Base-by-base conservation (phyloP, 495 filamentous ascomycete genomes). In the Tuber aestivum region DNA sequence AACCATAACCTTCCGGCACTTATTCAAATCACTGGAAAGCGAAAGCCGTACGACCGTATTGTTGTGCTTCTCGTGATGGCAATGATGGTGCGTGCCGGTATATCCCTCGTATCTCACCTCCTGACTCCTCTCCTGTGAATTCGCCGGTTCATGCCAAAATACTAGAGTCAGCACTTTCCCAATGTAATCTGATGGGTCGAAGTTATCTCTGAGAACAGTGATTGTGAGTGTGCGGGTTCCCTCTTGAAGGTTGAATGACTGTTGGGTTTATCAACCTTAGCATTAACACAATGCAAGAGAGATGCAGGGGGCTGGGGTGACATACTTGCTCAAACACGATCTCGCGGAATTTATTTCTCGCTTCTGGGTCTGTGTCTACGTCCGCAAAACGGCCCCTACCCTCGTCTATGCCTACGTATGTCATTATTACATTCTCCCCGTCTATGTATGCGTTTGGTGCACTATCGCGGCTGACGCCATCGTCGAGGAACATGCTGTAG, bases 401-500 rank as follows among this genome's bases (percentile, higher is more conserved):
- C 37, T 73, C 72, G 16, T 37, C 44, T 18, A 38, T 21, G 20
- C 48, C 41, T 40, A 20, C 7, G 65, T 73, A 73, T 20, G 37
- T 71, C 41, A 35, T 14, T 65, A 12, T 18, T 65, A 20, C 27
- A 35, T 65, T 35, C 16, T 76, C 75, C 1, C 41, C 56, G 50
- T 75, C 72, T 21, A 74, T 32, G 20, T 70, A 69, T 21, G 42
- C 45, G 37, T 75, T 42, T 32, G 74, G 56, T 20, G 75, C 75
- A 38, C 75, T 75, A 32, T 75, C 72, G 8, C 72, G 72, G n/a
- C 75, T 77, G 9, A 77, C 71, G 8, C 75, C 75, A 16, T 77
- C 75, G 35, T 77, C 75, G 41, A 77, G 32, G 72, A 76, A 76
- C 72, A 76, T 76, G 37, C 72, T 23, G 65, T 77, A 75, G 10